These are phyloP conservation scores for Ascochyta lentis DNA, from an alignment of 2,329 filamentous ascomycete genomes.

Conservation along the genomic window DNA sequence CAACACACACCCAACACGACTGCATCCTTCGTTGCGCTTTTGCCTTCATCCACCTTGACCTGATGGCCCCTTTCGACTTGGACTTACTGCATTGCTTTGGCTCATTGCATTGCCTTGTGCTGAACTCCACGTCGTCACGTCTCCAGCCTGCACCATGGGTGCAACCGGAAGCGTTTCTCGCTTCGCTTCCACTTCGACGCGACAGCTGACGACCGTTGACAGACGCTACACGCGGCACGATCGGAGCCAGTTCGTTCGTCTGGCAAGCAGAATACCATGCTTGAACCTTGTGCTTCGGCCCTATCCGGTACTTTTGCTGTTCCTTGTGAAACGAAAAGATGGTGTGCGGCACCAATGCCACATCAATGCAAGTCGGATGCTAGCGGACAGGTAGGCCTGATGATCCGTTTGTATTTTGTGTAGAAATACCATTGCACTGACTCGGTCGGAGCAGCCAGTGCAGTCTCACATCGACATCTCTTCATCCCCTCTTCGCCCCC, in stretches of 20 bases:
- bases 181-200: constrained; percentile 11
- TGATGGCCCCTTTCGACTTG: neutral
- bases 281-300: neutral
- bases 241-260: neutral
- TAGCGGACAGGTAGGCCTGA: no score
- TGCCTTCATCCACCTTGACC: neutral
- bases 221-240: constrained; percentile 6
- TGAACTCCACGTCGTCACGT: neutral
- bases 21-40: neutral
- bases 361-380: no score
- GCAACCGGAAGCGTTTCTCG: neutral
- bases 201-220: constrained; percentile 7
- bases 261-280: neutral
- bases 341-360: no score
- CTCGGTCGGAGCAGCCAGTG: no score
- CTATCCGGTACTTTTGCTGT: neutral
- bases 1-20: neutral
- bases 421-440: no score
- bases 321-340: neutral
- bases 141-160: neutral
- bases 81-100: neutral
- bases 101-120: neutral
- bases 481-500: no score
- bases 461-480: no score
- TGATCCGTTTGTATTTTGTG: no score